Percentiles rank a stretch among this genome's conserved stretches.
These are phyloP conservation scores for Agroathelia rolfsii DNA, from an alignment of 1,284 basidiomycete species.

Conservation along the genomic window DNA sequence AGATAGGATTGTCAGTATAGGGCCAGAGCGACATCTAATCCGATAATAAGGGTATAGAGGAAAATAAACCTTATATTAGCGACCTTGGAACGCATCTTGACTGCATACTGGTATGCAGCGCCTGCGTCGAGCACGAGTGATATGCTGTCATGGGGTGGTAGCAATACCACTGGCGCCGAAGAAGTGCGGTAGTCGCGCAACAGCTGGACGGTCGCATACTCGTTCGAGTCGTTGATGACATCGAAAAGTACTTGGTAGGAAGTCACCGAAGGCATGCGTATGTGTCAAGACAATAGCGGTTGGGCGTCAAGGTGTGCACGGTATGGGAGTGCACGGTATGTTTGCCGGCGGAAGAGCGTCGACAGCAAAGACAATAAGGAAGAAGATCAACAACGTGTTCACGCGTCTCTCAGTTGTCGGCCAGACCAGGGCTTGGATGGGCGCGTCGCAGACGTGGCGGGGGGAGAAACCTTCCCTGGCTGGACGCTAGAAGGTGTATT, in stretches of 20 bases:
- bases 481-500: no score
- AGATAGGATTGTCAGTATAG: no score
- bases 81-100: constrained; percentile 55
- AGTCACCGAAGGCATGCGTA: constrained; percentile 36
- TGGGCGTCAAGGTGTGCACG: constrained; percentile 12
- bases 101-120: constrained; percentile 54
- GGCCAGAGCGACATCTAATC: no score
- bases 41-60: constrained; percentile 6
- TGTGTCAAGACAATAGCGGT: constrained; percentile 11
- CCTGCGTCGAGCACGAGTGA: constrained; percentile 61
- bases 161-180: constrained; percentile 41
- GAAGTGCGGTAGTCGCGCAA: constrained; percentile 52
- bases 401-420: no score
- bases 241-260: constrained; percentile 57
- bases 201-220: constrained; percentile 54
- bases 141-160: constrained; percentile 53
- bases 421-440: no score
- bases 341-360: constrained; percentile 9
- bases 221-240: constrained; percentile 59
- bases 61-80: constrained; percentile 56
- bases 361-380: constrained; percentile 18
- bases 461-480: no score
- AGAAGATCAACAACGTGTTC: no score
- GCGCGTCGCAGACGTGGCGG: no score
- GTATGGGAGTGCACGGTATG: constrained; percentile 11